These are phyloP conservation scores for Trifolium subterraneum DNA, from an alignment of 306 rosid species.

Conservation along the genomic window DNA sequence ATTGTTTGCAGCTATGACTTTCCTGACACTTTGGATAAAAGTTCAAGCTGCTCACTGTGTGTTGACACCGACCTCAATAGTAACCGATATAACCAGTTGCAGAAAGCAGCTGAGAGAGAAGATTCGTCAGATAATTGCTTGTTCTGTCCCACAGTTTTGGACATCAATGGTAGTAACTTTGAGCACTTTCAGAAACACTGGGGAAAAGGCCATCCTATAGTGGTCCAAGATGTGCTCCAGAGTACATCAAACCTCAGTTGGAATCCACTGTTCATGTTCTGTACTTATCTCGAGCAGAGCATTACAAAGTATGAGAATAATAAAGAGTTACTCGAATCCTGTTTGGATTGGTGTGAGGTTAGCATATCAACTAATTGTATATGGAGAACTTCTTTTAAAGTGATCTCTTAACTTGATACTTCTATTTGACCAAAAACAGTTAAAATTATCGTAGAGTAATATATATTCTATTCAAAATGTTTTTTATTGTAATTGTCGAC, in stretches of 20 bases:
- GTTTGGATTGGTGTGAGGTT: conserved; percentile 99
- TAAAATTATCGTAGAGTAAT: not conserved
- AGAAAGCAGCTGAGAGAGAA: conserved; percentile 74
- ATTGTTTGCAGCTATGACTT: conserved; percentile 93
- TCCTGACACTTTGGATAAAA: conserved; percentile 76
- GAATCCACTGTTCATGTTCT: conserved; percentile 91
- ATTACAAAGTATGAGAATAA: conserved; percentile 68
- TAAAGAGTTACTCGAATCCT: conserved; percentile 64
- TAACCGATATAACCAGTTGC: conserved; percentile 63
- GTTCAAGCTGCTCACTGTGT: conserved; percentile 80
- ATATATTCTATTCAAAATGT: conserved; percentile 24
- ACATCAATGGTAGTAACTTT: conserved; percentile 65
- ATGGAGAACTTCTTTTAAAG: conserved; percentile 19
- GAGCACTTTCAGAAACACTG: conserved; percentile 99
- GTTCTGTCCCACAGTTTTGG: conserved; percentile 71
- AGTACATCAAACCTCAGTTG: conserved; percentile 66
- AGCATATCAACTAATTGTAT: conserved; percentile 46
- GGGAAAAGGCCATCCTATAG: conserved; percentile 91
- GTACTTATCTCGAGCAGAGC: conserved; percentile 85
- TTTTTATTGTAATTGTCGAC: conserved; percentile 13
- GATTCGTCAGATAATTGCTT: conserved; percentile 79
- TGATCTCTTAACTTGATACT: conserved; percentile 18
- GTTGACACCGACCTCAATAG: conserved; percentile 59
- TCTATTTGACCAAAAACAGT: conserved; percentile 1
- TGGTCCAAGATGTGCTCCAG: conserved; percentile 75